Conservation (phyloP, 306 rosid genomes). For the Castanopsis chinensis region DNA sequence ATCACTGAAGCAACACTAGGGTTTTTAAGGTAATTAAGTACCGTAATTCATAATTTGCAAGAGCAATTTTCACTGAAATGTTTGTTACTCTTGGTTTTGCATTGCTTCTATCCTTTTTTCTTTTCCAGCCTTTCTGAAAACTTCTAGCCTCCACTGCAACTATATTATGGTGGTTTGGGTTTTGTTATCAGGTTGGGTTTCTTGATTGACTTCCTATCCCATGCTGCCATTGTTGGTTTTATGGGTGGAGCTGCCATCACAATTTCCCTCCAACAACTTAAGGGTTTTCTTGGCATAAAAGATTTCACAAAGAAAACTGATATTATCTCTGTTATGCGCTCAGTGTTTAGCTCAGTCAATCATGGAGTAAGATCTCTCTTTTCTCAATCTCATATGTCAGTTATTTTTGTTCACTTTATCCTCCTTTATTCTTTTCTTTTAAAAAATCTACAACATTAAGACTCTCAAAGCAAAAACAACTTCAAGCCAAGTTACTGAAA, state of each 20-base stretch:
- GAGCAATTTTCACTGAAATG: background rate
- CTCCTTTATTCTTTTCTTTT: background rate
- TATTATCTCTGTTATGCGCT: slow-evolving; percentile 64
- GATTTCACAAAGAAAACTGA: slow-evolving; percentile 70
- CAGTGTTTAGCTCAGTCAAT: slow-evolving; percentile 60
- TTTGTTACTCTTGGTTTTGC: background rate
- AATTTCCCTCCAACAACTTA: slow-evolving; percentile 94
- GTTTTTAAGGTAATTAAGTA: slow-evolving; percentile 53
- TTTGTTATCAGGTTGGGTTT: slow-evolving; percentile 71
- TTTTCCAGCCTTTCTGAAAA: slow-evolving; percentile 1
- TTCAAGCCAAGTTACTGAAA: slow-evolving; percentile 15
- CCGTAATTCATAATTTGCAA: background rate
- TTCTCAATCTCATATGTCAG: slow-evolving; percentile 10
- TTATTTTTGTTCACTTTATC: background rate
- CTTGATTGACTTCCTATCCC: slow-evolving; percentile 93
- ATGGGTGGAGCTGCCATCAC: slow-evolving; percentile 99
- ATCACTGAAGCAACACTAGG: slow-evolving; percentile 94
- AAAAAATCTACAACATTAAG: background rate
- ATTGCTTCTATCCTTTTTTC: background rate
- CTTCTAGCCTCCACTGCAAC: background rate
- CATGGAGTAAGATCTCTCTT: slow-evolving; percentile 65
- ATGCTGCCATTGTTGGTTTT: slow-evolving; percentile 97
- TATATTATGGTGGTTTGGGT: background rate
- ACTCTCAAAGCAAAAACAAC: background rate
- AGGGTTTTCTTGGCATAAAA: slow-evolving; percentile 86